phyloP scores from a whole-genome alignment of 2,329 filamentous ascomycete species.

The Venturia pyrina region DNA sequence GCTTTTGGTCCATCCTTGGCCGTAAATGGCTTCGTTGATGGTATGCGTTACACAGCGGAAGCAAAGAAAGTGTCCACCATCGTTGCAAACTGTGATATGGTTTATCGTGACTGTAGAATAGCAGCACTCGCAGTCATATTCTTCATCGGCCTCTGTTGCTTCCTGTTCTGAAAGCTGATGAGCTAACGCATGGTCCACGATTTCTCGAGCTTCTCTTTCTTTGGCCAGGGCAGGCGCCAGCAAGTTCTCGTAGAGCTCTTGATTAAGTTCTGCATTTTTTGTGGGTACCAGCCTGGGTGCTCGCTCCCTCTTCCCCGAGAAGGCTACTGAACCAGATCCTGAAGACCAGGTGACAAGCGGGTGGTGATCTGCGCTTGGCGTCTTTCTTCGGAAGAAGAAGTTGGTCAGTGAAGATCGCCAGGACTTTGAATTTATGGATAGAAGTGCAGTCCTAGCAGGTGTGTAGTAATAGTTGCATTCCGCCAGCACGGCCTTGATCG shows the following conservation, averaged over 20 bases:
- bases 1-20: constrained; percentile 79
- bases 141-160: constrained; percentile 35
- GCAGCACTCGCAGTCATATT: constrained; percentile 69
- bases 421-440: constrained; percentile 59
- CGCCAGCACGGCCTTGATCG: constrained; percentile 68
- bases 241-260: constrained; percentile 37
- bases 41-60: constrained; percentile 74
- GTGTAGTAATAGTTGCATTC: constrained; percentile 74
- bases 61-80: constrained; percentile 63
- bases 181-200: constrained; percentile 32
- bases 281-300: constrained; percentile 54
- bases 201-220: constrained; percentile 29
- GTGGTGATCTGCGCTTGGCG: constrained; percentile 36
- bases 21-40: constrained; percentile 79
- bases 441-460: constrained; percentile 58
- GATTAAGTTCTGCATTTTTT: constrained; percentile 46
- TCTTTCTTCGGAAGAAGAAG: constrained; percentile 58
- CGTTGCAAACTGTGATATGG: constrained; percentile 61
- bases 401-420: constrained; percentile 68
- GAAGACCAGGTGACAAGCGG: constrained; percentile 51
- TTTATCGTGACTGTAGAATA: constrained; percentile 60
- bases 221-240: constrained; percentile 32
- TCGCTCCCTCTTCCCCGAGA: constrained; percentile 38
- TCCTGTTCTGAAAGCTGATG: constrained; percentile 37
- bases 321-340: constrained; percentile 28